These are phyloP conservation scores for Isoetes engelmannii DNA, from an alignment of 83 land plant species.

Conservation along the genomic window DNA sequence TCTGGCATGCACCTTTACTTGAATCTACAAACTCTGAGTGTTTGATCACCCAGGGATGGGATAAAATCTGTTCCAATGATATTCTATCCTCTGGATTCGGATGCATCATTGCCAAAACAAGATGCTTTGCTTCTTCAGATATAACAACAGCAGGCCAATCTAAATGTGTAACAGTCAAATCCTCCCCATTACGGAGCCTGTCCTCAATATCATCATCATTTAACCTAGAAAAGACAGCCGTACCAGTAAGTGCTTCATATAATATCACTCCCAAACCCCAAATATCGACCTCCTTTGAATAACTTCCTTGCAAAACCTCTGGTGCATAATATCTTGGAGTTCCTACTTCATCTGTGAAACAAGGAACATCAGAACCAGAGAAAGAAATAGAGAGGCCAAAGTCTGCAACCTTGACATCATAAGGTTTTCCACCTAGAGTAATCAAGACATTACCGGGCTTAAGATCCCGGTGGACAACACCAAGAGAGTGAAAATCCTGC, in stretches of 20 bases:
- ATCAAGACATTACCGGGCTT: background rate
- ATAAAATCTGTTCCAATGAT: background rate
- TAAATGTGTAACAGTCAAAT: background rate
- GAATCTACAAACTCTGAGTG: too few relatives aligned
- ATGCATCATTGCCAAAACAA: background rate
- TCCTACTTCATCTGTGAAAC: background rate
- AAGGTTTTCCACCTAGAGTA: background rate
- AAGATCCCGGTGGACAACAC: background rate
- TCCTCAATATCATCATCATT: background rate
- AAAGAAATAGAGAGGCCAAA: conserved; percentile 6
- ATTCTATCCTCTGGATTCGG: background rate
- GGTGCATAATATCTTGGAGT: conserved; percentile 2
- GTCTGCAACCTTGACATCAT: conserved; percentile 4
- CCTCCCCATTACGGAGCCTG: background rate
- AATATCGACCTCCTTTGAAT: conserved; percentile 1
- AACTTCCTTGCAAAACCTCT: conserved; percentile 1
- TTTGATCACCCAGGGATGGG: background rate
- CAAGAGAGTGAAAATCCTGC: background rate
- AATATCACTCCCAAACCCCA: conserved; percentile 7
- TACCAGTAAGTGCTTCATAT: background rate
- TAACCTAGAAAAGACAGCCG: background rate
- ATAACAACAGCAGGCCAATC: background rate
- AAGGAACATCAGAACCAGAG: background rate
- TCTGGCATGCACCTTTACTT: too few relatives aligned
- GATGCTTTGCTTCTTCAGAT: background rate